phyloP scores from a whole-genome alignment of 108 stramenopile genomes.

The Skeletonema marinoi region DNA sequence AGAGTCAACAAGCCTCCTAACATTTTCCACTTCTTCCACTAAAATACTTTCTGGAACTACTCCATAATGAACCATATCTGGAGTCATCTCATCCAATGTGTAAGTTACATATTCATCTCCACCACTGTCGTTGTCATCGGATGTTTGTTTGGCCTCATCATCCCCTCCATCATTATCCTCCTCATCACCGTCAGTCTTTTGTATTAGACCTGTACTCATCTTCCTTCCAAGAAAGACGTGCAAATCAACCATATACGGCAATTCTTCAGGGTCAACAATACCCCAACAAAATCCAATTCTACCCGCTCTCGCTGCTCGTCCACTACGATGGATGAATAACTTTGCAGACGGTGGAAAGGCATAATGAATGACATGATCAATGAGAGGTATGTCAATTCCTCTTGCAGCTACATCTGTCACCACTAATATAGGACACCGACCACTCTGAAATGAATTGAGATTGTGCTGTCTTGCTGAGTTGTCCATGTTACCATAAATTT shows the following conservation, averaged over 20 bases:
- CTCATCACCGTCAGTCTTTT: conserved; percentile 25
- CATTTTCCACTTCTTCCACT: conserved; percentile 91
- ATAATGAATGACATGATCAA: conserved; percentile 98
- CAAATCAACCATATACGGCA: conserved; percentile 97
- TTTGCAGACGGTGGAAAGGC: conserved; percentile 94
- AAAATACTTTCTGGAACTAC: conserved; percentile 91
- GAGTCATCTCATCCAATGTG: conserved; percentile 89
- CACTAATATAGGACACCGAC: conserved; percentile 83
- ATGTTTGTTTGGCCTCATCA: conserved; percentile 3
- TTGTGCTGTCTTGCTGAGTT: conserved; percentile 87
- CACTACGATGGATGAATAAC: conserved; percentile 95
- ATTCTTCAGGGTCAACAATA: conserved; percentile 95
- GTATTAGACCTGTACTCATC: conserved; percentile 52
- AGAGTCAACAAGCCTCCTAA: conserved; percentile 81
- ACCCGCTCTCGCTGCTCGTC: conserved; percentile 94
- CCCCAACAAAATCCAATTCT: conserved; percentile 90
- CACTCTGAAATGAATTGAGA: conserved; percentile 87
- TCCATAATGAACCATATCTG: conserved; percentile 97
- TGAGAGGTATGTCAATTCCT: conserved; percentile 97
- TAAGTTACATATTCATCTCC: conserved; percentile 62
- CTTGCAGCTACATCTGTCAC: conserved; percentile 99
- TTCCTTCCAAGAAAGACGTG: conserved; percentile 93
- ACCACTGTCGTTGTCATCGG: conserved; percentile 27
- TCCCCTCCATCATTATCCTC: conserved; percentile 30
- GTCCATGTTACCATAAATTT: conserved; percentile 98